Base-by-base conservation (phyloP, 139 green algal species). In the Volvox africanus region DNA sequence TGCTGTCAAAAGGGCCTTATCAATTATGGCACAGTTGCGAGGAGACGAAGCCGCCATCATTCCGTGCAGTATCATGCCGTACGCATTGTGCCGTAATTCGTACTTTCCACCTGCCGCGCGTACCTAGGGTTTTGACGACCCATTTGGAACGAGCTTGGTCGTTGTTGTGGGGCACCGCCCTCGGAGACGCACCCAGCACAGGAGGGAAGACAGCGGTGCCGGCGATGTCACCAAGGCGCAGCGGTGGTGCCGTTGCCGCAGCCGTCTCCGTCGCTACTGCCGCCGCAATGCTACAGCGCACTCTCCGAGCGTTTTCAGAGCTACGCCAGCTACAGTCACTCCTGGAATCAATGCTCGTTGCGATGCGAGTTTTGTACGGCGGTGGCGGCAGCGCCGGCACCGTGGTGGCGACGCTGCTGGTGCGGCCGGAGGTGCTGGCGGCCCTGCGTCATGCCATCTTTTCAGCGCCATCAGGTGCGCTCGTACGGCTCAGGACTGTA, bases 161-260 rank as follows among this genome's bases (percentile, higher is more conserved):
- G 22, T 71, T 92, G 81, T 81, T 92, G 20, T 92, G 89, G 89
- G 19, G 55, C 81, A 89, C 89, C 12, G 89, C 89, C 19, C 32
- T 30, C 13, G n/a, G 61, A 5, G 73, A 44, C n/a, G 18, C 73
- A 44, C n/a, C 73, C 11, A 11, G 30, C 11, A 24, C 73, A 24
- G 26, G 30, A 11, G 26, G 9, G 28, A 16, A 50, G 24, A 33
- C 79, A 11, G 9, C 37, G n/a, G 22, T 26, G 3, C 1, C 79
- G n/a, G 17, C 26, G 33, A 32, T 71, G 32, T 3, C 55, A 28
- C 19, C 62, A 17, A 69, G 62, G 62, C 62, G 17, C 19, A n/a
- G n/a, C n/a, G 62, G 17, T 19, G 62, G 62, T 26, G 61, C 79
- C 14, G 26, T 19, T 79, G n/a, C 80, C 21, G 44, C 67, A 20